Evolutionary conservation across 768 basidiomycete genomes (phyloP), one percentile per base, ranked within the genome.

Genomic region (Rhizopogon vinicolor): DNA sequence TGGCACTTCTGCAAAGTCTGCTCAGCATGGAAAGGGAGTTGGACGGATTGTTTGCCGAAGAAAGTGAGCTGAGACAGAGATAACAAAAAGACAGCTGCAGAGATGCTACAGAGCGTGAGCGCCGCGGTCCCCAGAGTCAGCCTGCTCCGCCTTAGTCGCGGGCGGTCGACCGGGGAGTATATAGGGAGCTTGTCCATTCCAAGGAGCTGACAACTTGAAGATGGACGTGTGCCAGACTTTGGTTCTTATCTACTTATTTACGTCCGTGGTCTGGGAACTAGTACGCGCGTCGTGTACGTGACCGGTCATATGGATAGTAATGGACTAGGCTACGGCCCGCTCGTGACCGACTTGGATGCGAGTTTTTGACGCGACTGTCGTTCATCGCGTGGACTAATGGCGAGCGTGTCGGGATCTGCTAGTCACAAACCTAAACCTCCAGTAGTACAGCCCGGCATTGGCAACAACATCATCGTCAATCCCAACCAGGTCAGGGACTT

Each of bases 401-500:
- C 19, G 35, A 49, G 35, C 48, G 48, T 49, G 19, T 37, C 42
- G 18, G 48, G 33, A 28, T 18, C 57, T 16, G 29, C 35, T 13
- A 35, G 40, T 4, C 45, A 40, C 42, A 65, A 42, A 55, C 28
- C 57, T 39, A 70, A 65, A 41, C 82, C 80, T 28, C 86, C 85
- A 0, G 82, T 86, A 31, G 79, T 86, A n/a, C 73, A 82, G 40
- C 85, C 85, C n/a, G 78, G 78, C 41, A 73, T 73, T 42, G 82
- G 85, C 8, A 87, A 85, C 54, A 83, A 83, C 56, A 81, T 89
- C 44, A 71, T 87, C 19, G 70, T 88, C 48, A 86, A 79, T 58
- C 75, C 85, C 41, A 73, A 80, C 53, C 86, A 87, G 72, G 85
- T 82, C 55, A 22, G 25, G 4, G 25, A 25, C 25, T 25, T 25